Percentiles rank a stretch among this genome's conserved stretches.
Conservation (phyloP, 129 eudicot species). For the Pulicaria dysenterica region DNA sequence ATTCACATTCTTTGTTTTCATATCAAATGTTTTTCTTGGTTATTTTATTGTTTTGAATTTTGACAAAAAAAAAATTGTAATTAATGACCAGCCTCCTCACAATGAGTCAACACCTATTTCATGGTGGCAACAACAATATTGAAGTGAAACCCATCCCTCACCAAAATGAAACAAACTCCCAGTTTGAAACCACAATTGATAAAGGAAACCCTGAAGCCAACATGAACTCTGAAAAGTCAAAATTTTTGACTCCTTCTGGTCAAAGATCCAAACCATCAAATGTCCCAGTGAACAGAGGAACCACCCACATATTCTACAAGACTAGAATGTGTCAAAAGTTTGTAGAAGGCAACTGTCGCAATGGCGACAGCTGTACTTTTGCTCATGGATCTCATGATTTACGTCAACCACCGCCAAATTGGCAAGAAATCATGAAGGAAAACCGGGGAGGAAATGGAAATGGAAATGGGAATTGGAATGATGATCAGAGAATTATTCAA, state of each 20-base stretch:
- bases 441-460: slow-evolving; percentile 29
- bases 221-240: slow-evolving; percentile 34
- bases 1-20: background rate
- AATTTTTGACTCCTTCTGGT: slow-evolving; percentile 23
- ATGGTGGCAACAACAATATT: slow-evolving; percentile 36
- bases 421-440: slow-evolving; percentile 75
- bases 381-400: slow-evolving; percentile 86
- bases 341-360: slow-evolving; percentile 58
- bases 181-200: slow-evolving; percentile 43
- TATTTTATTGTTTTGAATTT: background rate
- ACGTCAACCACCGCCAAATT: slow-evolving; percentile 82
- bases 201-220: slow-evolving; percentile 40
- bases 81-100: background rate
- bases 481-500: slow-evolving; percentile 56
- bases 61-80: background rate
- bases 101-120: slow-evolving; percentile 32
- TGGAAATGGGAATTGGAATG: slow-evolving; percentile 48
- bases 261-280: slow-evolving; percentile 33
- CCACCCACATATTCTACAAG: slow-evolving; percentile 70
- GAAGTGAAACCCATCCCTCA: slow-evolving; percentile 41
- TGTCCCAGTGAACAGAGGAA: slow-evolving; percentile 46
- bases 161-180: slow-evolving; percentile 23
- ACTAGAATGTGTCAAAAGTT: slow-evolving; percentile 75
- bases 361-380: slow-evolving; percentile 69
- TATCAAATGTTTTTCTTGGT: background rate